phyloP scores from a whole-genome alignment of 176 grass and related monocot genomes.

The Musa itinerans region DNA sequence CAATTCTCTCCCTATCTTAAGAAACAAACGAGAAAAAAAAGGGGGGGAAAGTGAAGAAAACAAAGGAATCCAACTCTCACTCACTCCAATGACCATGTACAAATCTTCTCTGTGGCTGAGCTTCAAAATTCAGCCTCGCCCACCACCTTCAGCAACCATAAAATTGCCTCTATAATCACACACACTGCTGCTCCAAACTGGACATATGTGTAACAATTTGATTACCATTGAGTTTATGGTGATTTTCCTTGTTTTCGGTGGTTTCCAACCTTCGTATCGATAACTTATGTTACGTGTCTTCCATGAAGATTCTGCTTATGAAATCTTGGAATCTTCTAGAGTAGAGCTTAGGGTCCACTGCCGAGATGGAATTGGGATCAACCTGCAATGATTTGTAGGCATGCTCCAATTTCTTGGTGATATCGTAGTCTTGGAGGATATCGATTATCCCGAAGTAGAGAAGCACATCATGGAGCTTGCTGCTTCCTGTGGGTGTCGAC shows the following conservation, averaged over 20 bases:
- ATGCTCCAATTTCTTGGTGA: slow-evolving; percentile 66
- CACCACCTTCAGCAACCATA: neutral
- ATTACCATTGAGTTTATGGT: too few relatives aligned
- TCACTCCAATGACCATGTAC: slow-evolving; percentile 49
- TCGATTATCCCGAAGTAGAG: slow-evolving; percentile 95
- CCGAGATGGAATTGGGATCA: slow-evolving; percentile 81
- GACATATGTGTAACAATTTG: too few relatives aligned
- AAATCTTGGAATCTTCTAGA: slow-evolving; percentile 94
- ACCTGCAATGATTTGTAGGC: slow-evolving; percentile 78
- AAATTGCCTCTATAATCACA: neutral
- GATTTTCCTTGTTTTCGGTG: too few relatives aligned
- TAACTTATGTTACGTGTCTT: slow-evolving; percentile 16
- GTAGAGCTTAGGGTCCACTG: slow-evolving; percentile 79
- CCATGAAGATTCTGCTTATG: slow-evolving; percentile 75
- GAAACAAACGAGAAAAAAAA: neutral
- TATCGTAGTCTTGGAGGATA: slow-evolving; percentile 37
- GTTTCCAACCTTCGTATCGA: too few relatives aligned
- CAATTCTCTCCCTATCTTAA: neutral
- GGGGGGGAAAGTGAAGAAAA: neutral
- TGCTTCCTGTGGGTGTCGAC: slow-evolving; percentile 36
- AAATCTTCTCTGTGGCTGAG: slow-evolving; percentile 29
- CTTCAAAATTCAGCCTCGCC: slow-evolving; percentile 62
- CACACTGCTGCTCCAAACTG: neutral
- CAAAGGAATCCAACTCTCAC: slow-evolving; percentile 27
- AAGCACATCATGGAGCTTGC: slow-evolving; percentile 60